Base-by-base conservation (phyloP, 768 basidiomycete genomes). In the Tulasnella sp. region DNA sequence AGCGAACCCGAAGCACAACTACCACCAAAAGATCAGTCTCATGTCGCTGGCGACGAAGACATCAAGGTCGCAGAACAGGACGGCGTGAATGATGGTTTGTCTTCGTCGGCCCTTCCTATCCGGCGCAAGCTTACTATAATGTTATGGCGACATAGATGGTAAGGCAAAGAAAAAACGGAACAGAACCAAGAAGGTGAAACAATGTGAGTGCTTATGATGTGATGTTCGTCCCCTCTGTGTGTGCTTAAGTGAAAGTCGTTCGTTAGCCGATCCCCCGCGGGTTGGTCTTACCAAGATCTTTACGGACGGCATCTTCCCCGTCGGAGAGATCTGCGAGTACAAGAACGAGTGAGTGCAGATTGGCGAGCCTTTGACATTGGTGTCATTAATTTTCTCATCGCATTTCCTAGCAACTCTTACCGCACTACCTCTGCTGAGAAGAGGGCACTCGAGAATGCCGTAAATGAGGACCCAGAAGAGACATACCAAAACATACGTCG, bases 141-240 rank as follows among this genome's bases (percentile, higher is more conserved):
- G 26, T 26, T n/a, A 32, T 17, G 55, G 21, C 17, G 64, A n/a
- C 34, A 38, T 48, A 61, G 63, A 47, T 60, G 67, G 69, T 70
- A 93, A 91, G 73, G 95, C 95, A 76, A 97, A 94, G 70, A 91
- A 93, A 73, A 94, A 91, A 71, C 74, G 86, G 61, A 92, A 92
- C 74, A 84, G 86, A 76, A 93, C 78, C 74, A 78, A 78, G 72
- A 77, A 88, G 73, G 86, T 81, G 73, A 63, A 62, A 8, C 47
- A 48, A 29, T 48, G 47, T 48, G 7, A 23, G 47, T 48, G 7
- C 7, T 29, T n/a, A 23, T 7, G n/a, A 48, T 48, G n/a, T 29
- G 19, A 7, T 5, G 27, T 5, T n/a, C n/a, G 21, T 48, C 27
- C 47, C 15, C 34, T 38, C 34, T 7, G 34, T n/a, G 15, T 38